Percentiles rank a stretch among this genome's conserved stretches.
phyloP scores from a whole-genome alignment of 345 rosid species.

The Geranium rotundifolium region DNA sequence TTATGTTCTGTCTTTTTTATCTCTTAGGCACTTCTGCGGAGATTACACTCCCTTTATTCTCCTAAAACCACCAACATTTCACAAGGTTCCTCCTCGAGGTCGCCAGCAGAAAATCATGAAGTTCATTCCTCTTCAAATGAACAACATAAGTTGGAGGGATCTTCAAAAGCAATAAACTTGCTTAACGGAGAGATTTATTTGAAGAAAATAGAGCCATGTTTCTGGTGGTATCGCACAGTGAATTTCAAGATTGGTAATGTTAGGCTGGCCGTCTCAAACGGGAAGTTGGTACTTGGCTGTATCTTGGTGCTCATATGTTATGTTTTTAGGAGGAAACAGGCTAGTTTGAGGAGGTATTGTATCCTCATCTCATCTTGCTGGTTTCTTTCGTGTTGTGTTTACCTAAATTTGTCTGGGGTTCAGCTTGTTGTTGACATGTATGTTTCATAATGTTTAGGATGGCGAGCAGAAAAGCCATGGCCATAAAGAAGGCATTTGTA shows the following conservation, averaged over 20 bases:
- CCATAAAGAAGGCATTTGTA: conserved; percentile 40
- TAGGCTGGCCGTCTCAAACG: conserved; percentile 30
- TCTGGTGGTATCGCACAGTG: conserved; percentile 51
- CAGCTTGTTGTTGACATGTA: too few species aligned
- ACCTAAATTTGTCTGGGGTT: too few species aligned
- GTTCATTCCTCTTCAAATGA: conserved; percentile 18
- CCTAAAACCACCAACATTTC: conserved; percentile 23
- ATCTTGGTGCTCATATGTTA: conserved; percentile 39
- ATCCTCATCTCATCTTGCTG: neutral
- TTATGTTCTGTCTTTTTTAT: conserved; percentile 4
- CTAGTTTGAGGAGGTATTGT: conserved; percentile 41
- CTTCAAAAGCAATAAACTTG: conserved; percentile 6
- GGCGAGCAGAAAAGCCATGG: conserved; percentile 21
- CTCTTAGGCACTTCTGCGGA: conserved; percentile 59
- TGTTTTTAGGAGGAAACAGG: conserved; percentile 38
- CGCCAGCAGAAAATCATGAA: conserved; percentile 13
- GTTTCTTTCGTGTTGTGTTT: neutral
- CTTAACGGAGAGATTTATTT: too few species aligned
- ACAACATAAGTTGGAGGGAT: conserved; percentile 16
- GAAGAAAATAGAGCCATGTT: conserved; percentile 14
- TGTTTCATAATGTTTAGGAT: too few species aligned
- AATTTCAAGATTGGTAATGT: conserved; percentile 44
- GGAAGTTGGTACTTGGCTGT: conserved; percentile 48
- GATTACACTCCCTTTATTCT: conserved; percentile 47
- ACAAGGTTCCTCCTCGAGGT: conserved; percentile 11